A percentile compares a stretch with the other conserved stretches of the same genome.
These are phyloP conservation scores for Aegilops bicornis DNA, from an alignment of 176 grass and related monocot species.

Conservation along the genomic window DNA sequence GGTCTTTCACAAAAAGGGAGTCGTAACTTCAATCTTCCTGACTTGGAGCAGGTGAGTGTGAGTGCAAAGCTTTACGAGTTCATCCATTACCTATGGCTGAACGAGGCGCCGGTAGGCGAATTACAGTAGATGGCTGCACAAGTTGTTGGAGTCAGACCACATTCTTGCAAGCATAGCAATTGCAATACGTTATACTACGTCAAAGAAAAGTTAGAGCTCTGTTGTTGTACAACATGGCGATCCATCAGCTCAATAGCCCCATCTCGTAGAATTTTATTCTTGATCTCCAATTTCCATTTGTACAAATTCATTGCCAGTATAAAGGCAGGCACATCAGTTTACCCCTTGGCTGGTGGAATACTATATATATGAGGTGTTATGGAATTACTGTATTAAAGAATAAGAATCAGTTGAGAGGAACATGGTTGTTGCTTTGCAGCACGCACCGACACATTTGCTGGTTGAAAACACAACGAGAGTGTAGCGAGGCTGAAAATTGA, in stretches of 20 bases:
- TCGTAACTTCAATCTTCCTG: background rate
- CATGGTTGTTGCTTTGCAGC: background rate
- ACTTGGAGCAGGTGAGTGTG: conserved; percentile 70
- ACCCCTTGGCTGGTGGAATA: conserved; percentile 38
- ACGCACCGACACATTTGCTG: background rate
- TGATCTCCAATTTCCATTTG: conserved; percentile 3
- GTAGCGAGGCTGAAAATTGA: background rate
- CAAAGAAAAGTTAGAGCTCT: conserved; percentile 14
- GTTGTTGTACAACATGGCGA: conserved; percentile 3
- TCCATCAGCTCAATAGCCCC: conserved; percentile 8
- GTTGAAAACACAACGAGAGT: background rate
- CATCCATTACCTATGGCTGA: conserved; percentile 89
- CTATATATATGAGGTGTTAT: conserved; percentile 4
- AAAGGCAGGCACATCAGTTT: conserved; percentile 27
- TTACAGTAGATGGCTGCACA: conserved; percentile 51
- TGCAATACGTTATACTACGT: conserved; percentile 28
- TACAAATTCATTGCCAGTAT: conserved; percentile 23
- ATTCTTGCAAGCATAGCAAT: conserved; percentile 44
- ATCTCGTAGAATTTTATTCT: conserved; percentile 21
- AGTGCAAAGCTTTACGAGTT: conserved; percentile 88
- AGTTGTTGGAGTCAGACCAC: conserved; percentile 29
- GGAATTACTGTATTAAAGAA: background rate
- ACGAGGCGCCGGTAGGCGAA: conserved; percentile 86
- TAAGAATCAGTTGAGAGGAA: background rate
- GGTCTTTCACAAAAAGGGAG: no score